Conservation (phyloP, 257 asterid species). For the Marsdenia floribunda region DNA sequence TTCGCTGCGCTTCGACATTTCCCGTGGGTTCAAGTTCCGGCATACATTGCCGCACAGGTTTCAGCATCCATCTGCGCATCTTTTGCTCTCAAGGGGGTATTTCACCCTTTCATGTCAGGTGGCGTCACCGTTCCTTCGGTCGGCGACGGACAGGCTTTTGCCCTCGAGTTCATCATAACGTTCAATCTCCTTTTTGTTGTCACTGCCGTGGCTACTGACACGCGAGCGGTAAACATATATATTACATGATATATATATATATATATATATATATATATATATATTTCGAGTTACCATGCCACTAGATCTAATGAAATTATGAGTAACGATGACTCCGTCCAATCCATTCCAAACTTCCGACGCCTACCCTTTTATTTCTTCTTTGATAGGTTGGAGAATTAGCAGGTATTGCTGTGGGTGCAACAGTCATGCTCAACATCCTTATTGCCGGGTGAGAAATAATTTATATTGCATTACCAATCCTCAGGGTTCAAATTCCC, state of each 20-base stretch:
- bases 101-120: constrained; percentile 74
- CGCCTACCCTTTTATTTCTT: background rate
- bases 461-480: background rate
- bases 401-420: constrained; percentile 91
- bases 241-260: too few species aligned
- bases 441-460: constrained; percentile 83
- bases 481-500: too few species aligned
- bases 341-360: background rate
- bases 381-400: constrained; percentile 35
- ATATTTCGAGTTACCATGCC: background rate
- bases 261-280: too few species aligned
- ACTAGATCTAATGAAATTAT: too few species aligned
- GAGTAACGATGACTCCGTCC: background rate
- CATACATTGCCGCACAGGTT: constrained; percentile 75
- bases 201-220: constrained; percentile 92
- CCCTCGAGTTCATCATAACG: constrained; percentile 79
- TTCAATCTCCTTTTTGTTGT: constrained; percentile 79
- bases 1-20: constrained; percentile 87
- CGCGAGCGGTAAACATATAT: constrained; percentile 56
- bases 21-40: constrained; percentile 88
- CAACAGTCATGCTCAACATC: constrained; percentile 77
- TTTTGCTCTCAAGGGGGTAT: constrained; percentile 74
- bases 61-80: constrained; percentile 89
- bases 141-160: constrained; percentile 70
- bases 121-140: constrained; percentile 85